phyloP scores from a whole-genome alignment of 768 basidiomycete species.

The Naganishia antarctica region DNA sequence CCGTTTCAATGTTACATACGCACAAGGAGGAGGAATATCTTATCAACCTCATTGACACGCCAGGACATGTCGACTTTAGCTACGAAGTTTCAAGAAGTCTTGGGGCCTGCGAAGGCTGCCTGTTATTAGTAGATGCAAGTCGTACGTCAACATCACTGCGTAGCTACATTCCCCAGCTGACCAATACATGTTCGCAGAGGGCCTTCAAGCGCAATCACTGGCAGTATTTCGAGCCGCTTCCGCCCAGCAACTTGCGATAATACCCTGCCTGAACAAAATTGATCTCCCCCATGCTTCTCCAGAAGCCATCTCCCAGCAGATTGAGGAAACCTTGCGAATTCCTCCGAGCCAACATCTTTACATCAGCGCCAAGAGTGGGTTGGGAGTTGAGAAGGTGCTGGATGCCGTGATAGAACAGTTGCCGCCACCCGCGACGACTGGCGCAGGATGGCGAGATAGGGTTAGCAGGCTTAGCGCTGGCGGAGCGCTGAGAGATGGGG shows the following conservation, averaged over 20 bases:
- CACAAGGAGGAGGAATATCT: slow-evolving; percentile 58
- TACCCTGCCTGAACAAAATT: slow-evolving; percentile 93
- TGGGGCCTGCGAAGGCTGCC: slow-evolving; percentile 86
- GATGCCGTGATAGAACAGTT: slow-evolving; percentile 75
- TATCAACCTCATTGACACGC: slow-evolving; percentile 93
- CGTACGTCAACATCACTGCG: slow-evolving; percentile 48
- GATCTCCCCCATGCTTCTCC: slow-evolving; percentile 87
- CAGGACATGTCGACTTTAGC: slow-evolving; percentile 97
- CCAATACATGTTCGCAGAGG: slow-evolving; percentile 53
- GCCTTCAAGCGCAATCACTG: slow-evolving; percentile 94
- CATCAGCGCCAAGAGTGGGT: slow-evolving; percentile 89
- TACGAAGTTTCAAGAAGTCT: slow-evolving; percentile 93
- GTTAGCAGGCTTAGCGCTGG: slow-evolving; percentile 67
- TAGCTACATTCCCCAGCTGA: neutral
- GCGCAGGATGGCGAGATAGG: slow-evolving; percentile 52
- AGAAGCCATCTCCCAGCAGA: slow-evolving; percentile 70
- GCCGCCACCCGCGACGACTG: slow-evolving; percentile 63
- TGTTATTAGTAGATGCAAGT: slow-evolving; percentile 83
- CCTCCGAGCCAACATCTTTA: slow-evolving; percentile 66
- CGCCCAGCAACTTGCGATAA: slow-evolving; percentile 65
- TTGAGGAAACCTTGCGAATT: slow-evolving; percentile 75
- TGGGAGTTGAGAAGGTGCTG: slow-evolving; percentile 72
- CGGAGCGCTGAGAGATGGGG: slow-evolving; percentile 68
- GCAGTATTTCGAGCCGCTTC: slow-evolving; percentile 86
- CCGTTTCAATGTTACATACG: slow-evolving; percentile 72